These are phyloP conservation scores for Kurtzmaniella cleridarum DNA, from an alignment of 805 yeast species.

Conservation along the genomic window DNA sequence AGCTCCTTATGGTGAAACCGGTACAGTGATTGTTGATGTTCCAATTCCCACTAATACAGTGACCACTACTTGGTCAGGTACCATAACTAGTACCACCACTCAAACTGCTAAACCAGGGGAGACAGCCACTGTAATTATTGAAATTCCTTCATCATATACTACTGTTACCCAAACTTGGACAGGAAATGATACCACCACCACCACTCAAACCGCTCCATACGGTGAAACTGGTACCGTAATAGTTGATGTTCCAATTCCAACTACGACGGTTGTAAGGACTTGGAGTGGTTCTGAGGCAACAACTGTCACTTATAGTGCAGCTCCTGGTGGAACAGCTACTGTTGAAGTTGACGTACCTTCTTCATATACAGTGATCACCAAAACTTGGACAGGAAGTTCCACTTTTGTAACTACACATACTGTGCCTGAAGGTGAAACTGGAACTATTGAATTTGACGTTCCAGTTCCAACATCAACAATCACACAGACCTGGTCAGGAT, in stretches of 20 bases:
- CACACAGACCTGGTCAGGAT: constrained; percentile 6
- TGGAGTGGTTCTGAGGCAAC: constrained; percentile 8
- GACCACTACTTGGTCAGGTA: constrained; percentile 7
- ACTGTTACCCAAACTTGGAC: constrained; percentile 9
- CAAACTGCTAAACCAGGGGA: constrained; percentile 6
- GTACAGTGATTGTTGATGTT: constrained; percentile 9
- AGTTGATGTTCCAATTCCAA: constrained; percentile 10
- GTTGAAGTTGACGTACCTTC: constrained; percentile 11
- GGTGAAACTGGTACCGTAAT: constrained; percentile 8
- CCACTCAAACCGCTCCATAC: constrained; percentile 3
- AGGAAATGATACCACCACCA: constrained; percentile 6
- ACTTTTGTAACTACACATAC: constrained; percentile 6
- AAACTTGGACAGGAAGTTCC: constrained; percentile 1
- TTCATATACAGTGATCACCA: constrained; percentile 10
- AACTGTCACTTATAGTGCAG: constrained; percentile 3
- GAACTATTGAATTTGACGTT: constrained; percentile 7
- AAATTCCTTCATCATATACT: constrained; percentile 8
- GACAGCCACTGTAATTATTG: constrained; percentile 11
- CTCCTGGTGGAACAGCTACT: constrained; percentile 6
- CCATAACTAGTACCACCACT: constrained; percentile 3
- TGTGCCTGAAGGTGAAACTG: constrained; percentile 3
- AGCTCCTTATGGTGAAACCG: constrained; percentile 4
- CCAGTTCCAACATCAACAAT: constrained; percentile 7
- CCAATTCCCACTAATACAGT: constrained; percentile 11
- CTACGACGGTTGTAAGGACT: constrained; percentile 5